phyloP scores from a whole-genome alignment of 345 rosid genomes.

The Brassica cretica region DNA sequence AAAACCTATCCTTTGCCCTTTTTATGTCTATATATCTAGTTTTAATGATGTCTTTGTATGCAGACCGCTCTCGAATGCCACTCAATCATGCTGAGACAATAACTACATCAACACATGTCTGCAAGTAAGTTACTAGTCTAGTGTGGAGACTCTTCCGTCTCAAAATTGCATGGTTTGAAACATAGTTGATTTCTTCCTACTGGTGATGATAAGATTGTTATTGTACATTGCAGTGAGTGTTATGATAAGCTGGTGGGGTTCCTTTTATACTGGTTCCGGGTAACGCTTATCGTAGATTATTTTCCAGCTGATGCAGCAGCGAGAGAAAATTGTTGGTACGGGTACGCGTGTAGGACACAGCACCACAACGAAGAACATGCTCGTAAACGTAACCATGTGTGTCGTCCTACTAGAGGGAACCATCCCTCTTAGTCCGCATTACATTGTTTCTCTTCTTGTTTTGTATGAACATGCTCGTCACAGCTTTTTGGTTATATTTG shows the following conservation, averaged over 20 bases:
- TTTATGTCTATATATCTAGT: background rate
- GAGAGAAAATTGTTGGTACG: constrained; percentile 93
- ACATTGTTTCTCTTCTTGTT: background rate
- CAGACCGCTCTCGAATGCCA: constrained; percentile 77
- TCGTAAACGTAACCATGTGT: constrained; percentile 80
- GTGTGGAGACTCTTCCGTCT: background rate
- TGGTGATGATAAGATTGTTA: constrained; percentile 10
- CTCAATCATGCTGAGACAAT: constrained; percentile 82
- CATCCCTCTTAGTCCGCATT: constrained; percentile 17
- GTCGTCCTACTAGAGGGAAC: constrained; percentile 76
- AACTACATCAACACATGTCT: constrained; percentile 61
- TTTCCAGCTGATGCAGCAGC: constrained; percentile 58
- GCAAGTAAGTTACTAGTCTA: constrained; percentile 61
- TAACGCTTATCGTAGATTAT: constrained; percentile 50
- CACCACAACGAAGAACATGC: constrained; percentile 88
- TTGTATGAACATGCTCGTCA: background rate
- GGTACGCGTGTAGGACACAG: constrained; percentile 79
- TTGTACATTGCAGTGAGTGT: constrained; percentile 59
- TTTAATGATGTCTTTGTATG: constrained; percentile 1
- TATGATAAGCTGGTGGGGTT: constrained; percentile 75
- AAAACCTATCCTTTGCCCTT: background rate
- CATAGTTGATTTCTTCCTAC: background rate
- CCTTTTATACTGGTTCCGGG: constrained; percentile 81
- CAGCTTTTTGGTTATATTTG: background rate
- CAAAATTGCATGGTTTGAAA: background rate